Evolutionary conservation across 768 basidiomycete species (phyloP).

Genomic region (Neoboletus magnificus): DNA sequence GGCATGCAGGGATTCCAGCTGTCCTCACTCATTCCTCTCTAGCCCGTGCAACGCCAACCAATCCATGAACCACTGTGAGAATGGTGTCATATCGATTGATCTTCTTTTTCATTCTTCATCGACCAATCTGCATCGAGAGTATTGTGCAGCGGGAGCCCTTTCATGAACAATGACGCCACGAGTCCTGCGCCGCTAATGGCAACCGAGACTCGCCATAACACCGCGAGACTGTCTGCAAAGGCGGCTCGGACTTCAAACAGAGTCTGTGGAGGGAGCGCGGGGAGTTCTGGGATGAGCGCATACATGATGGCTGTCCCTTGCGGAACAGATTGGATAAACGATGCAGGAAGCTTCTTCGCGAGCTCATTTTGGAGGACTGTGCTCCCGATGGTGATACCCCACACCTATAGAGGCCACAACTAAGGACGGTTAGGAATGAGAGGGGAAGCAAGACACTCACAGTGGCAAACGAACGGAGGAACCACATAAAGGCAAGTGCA

Average conservation of each 20-base stretch:
- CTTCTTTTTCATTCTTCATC: background rate
- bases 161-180: constrained; percentile 4
- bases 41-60: background rate
- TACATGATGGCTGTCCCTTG: constrained; percentile 41
- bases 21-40: too few species aligned
- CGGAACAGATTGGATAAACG: constrained; percentile 35
- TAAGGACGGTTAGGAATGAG: background rate
- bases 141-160: background rate
- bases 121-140: constrained; percentile 5
- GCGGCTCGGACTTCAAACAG: constrained; percentile 36
- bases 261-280: constrained; percentile 33
- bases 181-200: constrained; percentile 27
- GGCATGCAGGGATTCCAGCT: background rate
- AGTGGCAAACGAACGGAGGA: constrained; percentile 35
- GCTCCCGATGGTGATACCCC: constrained; percentile 49
- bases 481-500: constrained; percentile 44
- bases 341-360: constrained; percentile 36
- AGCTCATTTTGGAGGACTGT: constrained; percentile 52
- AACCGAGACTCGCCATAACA: constrained; percentile 41
- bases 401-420: constrained; percentile 29
- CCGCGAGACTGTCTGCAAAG: constrained; percentile 38
- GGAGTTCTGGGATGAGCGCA: constrained; percentile 44
- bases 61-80: background rate
- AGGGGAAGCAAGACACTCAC: constrained; percentile 17
- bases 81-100: background rate